Evolutionary conservation across 768 basidiomycete genomes (phyloP).

Genomic region (Mrakia gelida): DNA sequence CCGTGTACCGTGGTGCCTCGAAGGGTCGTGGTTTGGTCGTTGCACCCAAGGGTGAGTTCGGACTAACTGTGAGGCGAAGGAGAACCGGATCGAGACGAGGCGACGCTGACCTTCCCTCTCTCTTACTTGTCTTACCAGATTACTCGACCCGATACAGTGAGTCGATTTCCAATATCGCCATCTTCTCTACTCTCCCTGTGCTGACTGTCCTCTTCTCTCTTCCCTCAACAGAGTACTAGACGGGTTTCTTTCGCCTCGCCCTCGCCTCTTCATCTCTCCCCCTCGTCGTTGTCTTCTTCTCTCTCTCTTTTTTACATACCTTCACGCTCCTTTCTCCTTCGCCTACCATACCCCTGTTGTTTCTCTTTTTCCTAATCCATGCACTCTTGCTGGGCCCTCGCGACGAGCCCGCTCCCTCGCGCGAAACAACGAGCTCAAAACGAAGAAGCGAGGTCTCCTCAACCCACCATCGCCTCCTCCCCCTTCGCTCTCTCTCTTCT

Average conservation of each 20-base stretch:
- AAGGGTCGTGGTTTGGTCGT: conserved; percentile 98
- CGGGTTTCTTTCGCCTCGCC: background rate
- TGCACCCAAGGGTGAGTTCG: conserved; percentile 75
- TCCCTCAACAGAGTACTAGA: conserved; percentile 8
- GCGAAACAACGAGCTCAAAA: no score
- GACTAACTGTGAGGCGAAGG: background rate
- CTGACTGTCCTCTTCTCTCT: background rate
- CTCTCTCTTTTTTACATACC: background rate
- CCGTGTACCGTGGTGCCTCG: conserved; percentile 94
- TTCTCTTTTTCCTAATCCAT: background rate
- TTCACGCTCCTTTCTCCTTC: no score
- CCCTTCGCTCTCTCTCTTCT: background rate
- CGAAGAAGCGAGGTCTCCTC: no score
- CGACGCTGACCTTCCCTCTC: background rate
- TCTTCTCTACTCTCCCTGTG: background rate
- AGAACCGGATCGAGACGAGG: background rate
- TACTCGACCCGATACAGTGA: conserved; percentile 69
- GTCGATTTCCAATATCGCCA: background rate
- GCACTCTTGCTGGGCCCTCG: background rate
- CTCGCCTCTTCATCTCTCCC: background rate
- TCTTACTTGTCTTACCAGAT: conserved; percentile 49
- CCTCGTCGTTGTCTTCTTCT: background rate
- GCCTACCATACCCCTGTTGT: background rate
- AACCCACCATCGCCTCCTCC: background rate
- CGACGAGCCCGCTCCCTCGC: background rate